These are phyloP conservation scores for Earliella scabrosa DNA, from an alignment of 1,284 basidiomycete genomes.

Conservation along the genomic window DNA sequence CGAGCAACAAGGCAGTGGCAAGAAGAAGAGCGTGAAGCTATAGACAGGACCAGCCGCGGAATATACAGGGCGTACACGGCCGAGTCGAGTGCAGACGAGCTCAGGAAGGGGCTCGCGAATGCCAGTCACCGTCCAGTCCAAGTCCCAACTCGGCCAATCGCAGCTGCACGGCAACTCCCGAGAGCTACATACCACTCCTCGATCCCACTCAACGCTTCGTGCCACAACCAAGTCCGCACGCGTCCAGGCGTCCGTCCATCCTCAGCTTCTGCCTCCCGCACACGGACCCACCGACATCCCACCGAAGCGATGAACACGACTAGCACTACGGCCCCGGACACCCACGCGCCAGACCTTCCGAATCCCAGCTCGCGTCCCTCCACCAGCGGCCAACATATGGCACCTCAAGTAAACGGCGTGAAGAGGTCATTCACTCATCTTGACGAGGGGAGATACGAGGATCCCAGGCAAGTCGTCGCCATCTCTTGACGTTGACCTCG, in stretches of 20 bases:
- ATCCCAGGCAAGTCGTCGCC: slow-evolving; percentile 28
- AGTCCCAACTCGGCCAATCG: slow-evolving; percentile 4
- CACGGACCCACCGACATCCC: too few species aligned
- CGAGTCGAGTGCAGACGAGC: slow-evolving; percentile 11
- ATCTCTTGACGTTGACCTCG: too few species aligned
- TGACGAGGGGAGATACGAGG: slow-evolving; percentile 36
- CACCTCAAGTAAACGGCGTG: slow-evolving; percentile 24
- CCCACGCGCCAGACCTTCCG: slow-evolving; percentile 18
- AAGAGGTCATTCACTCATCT: slow-evolving; percentile 32
- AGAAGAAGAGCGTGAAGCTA: not conserved
- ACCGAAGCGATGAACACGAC: too few species aligned
- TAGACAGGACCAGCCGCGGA: slow-evolving; percentile 8
- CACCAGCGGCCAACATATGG: slow-evolving; percentile 33
- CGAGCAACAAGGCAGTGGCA: slow-evolving; percentile 2
- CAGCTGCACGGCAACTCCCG: slow-evolving; percentile 9
- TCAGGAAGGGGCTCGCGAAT: slow-evolving; percentile 8
- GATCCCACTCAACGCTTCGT: too few species aligned
- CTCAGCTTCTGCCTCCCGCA: not conserved
- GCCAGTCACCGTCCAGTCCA: not conserved
- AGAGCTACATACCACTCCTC: not conserved
- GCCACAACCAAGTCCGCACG: too few species aligned
- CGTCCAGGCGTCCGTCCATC: not conserved
- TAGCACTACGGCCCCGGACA: slow-evolving; percentile 25
- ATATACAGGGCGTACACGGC: slow-evolving; percentile 1
- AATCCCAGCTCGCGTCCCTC: slow-evolving; percentile 36